Base-by-base conservation (phyloP, 345 rosid species). In the Bruguiera sexangula region DNA sequence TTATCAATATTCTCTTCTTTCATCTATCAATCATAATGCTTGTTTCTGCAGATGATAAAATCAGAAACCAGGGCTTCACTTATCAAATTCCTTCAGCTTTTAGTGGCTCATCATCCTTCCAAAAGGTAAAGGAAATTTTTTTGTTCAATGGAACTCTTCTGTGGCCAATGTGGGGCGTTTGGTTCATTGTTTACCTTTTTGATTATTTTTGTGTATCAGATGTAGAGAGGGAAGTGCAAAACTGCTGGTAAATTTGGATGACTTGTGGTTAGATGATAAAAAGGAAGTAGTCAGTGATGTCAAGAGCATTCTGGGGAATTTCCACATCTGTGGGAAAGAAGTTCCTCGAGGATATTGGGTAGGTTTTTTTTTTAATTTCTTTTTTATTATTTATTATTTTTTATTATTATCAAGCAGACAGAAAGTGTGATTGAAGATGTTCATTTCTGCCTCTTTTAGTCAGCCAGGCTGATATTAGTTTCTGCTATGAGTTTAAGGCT, bases 261-360 rank as follows among this genome's bases (percentile, higher is more conserved):
- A 90, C 62, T 54, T 86, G 70, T 83, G 75, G 75, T 90, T 92
- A 34, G 76, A 84, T 59, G 88, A 83, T 75, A 82, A 55, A 43
- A 75, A 74, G 61, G 90, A 81, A 65, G 65, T 46, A 32, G 30
- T 32, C 68, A 65, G 31, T 62, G 37, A 80, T 77, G 73, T 53
- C 55, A 89, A 82, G 48, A 72, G 71, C 52, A 60, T 75, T 51
- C 78, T 85, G 24, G 76, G 67, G 57, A 86, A 74, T 77, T 79
- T 82, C 73, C 89, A 79, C 66, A 87, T 92, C 39, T 92, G 99
- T 82, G 98, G 98, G 62, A 89, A 96, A 72, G 97, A 89, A 76
- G 85, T 90, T 82, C 99, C 99, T 43, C 96, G 92, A 73, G 99
- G 99, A 84, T 87, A 92, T 74, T 96, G 96, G 88, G 99, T 96